Conservation (phyloP, 179 eudicot species). For the Heliamphora ciliata region DNA sequence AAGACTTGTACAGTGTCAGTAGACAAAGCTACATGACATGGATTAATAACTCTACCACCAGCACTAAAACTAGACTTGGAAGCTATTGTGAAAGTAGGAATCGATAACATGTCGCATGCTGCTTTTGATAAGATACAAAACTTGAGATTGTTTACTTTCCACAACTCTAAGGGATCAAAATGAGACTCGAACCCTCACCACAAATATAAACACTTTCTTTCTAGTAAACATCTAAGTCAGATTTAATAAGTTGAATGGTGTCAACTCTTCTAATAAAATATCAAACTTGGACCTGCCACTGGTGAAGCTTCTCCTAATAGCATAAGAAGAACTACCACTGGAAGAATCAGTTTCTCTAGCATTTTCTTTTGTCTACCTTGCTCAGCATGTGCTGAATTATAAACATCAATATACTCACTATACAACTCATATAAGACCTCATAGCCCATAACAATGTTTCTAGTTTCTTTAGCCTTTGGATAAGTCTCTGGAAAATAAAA, state of each 20-base stretch:
- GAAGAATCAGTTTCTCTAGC: not conserved
- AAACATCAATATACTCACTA: not conserved
- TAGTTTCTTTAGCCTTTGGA: not conserved
- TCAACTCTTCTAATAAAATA: not conserved
- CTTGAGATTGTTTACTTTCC: conserved; percentile 17
- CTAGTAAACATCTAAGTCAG: conserved; percentile 3
- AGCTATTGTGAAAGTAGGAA: conserved; percentile 33
- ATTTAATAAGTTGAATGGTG: not conserved
- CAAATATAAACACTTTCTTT: conserved; percentile 7
- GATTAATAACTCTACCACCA: conserved; percentile 43
- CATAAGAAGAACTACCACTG: not conserved
- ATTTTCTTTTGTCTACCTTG: not conserved
- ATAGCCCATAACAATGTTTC: not conserved
- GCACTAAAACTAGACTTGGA: conserved; percentile 32
- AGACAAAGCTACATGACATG: conserved; percentile 34
- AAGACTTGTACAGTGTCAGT: conserved; percentile 42
- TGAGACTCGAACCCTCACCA: not conserved
- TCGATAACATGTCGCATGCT: conserved; percentile 39
- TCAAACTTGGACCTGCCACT: not conserved
- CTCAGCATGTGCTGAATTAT: not conserved
- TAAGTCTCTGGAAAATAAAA: not conserved
- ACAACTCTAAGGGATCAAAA: conserved; percentile 21
- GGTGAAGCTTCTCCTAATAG: not conserved
- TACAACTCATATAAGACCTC: not conserved
- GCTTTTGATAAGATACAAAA: conserved; percentile 40